A percentile compares a stretch with the other conserved stretches of the same genome.
These are phyloP conservation scores for Penicillium egyptiacum DNA, from an alignment of 495 filamentous ascomycete species.

Conservation along the genomic window DNA sequence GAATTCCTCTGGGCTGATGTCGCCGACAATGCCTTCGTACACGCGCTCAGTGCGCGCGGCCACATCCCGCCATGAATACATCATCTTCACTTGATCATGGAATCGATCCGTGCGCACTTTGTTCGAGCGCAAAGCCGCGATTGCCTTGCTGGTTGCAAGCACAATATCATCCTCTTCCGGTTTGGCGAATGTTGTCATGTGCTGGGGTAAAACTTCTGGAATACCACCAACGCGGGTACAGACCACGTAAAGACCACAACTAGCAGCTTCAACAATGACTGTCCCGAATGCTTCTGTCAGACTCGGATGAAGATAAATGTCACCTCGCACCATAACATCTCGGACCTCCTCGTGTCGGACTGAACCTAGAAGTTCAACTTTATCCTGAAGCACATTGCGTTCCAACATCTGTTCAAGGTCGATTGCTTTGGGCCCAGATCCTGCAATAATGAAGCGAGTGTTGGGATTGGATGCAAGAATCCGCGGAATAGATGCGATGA, in stretches of 20 bases:
- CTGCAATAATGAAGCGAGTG: conserved; percentile 95
- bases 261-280: conserved; percentile 94
- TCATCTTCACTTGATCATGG: conserved; percentile 92
- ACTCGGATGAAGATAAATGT: conserved; percentile 94
- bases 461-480: conserved; percentile 86
- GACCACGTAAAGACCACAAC: conserved; percentile 92
- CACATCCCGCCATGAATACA: conserved; percentile 98
- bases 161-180: conserved; percentile 67
- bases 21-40: conserved; percentile 86
- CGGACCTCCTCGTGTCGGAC: conserved; percentile 94
- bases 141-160: conserved; percentile 74
- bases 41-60: conserved; percentile 90
- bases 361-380: conserved; percentile 86
- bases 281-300: conserved; percentile 97
- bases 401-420: conserved; percentile 98
- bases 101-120: conserved; percentile 91
- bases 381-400: conserved; percentile 90
- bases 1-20: conserved; percentile 80
- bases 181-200: conserved; percentile 85
- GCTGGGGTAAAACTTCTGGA: conserved; percentile 86
- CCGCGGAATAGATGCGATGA: conserved; percentile 90
- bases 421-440: conserved; percentile 93
- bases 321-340: conserved; percentile 96
- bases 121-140: conserved; percentile 82
- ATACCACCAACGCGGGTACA: conserved; percentile 96